A percentile compares a stretch with the other conserved stretches of the same genome.
Evolutionary conservation across 202 grass and related monocot species (phyloP).

Genomic region (Digitaria exilis): DNA sequence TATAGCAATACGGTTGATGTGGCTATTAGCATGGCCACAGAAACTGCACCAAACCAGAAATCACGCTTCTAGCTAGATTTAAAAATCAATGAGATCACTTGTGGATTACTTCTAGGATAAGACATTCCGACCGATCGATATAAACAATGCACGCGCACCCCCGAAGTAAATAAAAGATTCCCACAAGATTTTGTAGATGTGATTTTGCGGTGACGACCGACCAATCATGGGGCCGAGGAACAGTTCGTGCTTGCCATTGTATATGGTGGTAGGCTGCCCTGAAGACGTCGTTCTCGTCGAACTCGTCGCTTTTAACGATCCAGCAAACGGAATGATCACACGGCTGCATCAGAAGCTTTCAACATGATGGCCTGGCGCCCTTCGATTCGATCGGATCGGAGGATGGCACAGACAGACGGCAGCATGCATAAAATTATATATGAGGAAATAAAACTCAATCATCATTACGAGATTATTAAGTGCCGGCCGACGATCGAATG

Average conservation of each 20-base stretch:
- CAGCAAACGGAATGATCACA: not conserved
- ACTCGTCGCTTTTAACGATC: not conserved
- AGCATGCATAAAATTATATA: not conserved
- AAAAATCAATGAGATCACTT: not conserved
- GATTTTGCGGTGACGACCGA: not conserved
- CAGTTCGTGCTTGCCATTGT: not conserved
- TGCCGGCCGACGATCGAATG: constrained; percentile 1
- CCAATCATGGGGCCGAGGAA: not conserved
- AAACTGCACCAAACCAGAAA: no score
- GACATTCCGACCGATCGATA: not conserved
- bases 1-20: no score
- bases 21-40: no score
- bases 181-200: not conserved
- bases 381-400: not conserved
- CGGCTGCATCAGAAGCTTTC: constrained; percentile 9
- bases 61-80: not conserved
- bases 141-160: not conserved
- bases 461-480: not conserved
- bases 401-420: no score
- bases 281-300: not conserved
- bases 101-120: not conserved
- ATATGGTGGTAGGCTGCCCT: not conserved
- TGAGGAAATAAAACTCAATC: not conserved
- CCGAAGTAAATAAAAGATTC: not conserved
- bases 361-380: not conserved